phyloP scores from a whole-genome alignment of 2,329 filamentous ascomycete species.

The Rugonectria rugulosa region DNA sequence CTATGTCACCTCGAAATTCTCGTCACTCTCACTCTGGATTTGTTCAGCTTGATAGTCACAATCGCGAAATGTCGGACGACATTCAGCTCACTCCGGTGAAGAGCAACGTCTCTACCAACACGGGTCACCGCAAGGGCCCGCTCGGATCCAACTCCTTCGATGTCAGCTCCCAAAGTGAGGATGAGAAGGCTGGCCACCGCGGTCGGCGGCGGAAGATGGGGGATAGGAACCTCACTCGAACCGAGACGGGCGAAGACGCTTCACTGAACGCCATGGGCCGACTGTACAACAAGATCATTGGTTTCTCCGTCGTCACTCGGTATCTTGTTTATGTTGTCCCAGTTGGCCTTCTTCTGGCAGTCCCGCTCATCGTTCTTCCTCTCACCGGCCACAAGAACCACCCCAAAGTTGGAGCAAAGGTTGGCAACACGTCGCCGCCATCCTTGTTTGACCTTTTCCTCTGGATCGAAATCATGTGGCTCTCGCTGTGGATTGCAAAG shows the following conservation, averaged over 20 bases:
- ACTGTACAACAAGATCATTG: conserved; percentile 70
- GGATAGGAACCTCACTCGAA: conserved; percentile 48
- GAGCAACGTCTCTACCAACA: conserved; percentile 59
- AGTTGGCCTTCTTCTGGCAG: conserved; percentile 65
- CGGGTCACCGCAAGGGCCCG: conserved; percentile 59
- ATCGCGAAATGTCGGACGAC: conserved; percentile 48
- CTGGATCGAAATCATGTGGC: conserved; percentile 75
- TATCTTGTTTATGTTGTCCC: conserved; percentile 75
- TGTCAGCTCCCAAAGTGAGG: conserved; percentile 43
- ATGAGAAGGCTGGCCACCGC: conserved; percentile 55
- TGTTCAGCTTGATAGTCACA: conserved; percentile 48
- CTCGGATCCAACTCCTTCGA: conserved; percentile 48
- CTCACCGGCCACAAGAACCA: conserved; percentile 45
- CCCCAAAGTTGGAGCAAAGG: conserved; percentile 23
- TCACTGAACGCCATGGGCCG: conserved; percentile 71
- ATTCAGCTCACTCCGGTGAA: conserved; percentile 65
- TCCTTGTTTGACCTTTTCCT: conserved; percentile 69
- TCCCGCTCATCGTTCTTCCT: conserved; percentile 66
- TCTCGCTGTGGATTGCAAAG: conserved; percentile 72
- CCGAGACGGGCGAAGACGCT: conserved; percentile 61
- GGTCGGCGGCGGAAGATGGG: conserved; percentile 61
- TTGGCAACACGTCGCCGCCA: conserved; percentile 39
- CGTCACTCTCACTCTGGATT: too few species aligned
- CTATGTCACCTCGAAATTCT: conserved; percentile 49
- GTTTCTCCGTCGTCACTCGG: conserved; percentile 68